Conservation (phyloP, 106 monocot species). For the Dendrobium huoshanense region DNA sequence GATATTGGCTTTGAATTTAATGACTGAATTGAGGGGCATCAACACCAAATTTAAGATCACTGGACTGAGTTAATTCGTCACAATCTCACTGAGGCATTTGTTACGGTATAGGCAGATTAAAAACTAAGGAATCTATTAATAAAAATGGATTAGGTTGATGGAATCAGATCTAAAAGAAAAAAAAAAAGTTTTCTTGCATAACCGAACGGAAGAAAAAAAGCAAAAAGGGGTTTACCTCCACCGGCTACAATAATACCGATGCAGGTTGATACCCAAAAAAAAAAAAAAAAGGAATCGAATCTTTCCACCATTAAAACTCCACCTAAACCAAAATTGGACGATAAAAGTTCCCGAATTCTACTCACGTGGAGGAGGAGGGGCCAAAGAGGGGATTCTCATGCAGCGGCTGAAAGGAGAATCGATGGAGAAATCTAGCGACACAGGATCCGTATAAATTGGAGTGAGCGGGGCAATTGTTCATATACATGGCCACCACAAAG, state of each 20-base stretch:
- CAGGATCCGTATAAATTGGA: conserved; percentile 35
- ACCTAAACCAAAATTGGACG: neutral
- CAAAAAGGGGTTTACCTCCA: neutral
- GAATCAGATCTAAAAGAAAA: neutral
- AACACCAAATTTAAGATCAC: neutral
- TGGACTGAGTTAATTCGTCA: neutral
- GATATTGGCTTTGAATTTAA: neutral
- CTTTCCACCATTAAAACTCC: neutral
- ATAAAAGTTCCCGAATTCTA: neutral
- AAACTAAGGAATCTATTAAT: neutral
- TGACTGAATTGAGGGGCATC: neutral
- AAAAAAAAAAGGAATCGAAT: neutral
- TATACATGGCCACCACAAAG: conserved; percentile 45
- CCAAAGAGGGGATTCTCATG: conserved; percentile 79
- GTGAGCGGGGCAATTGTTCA: conserved; percentile 66
- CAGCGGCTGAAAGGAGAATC: conserved; percentile 88
- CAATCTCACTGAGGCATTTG: neutral
- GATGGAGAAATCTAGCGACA: conserved; percentile 39
- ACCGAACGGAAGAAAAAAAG: neutral
- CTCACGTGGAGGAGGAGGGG: conserved; percentile 72
- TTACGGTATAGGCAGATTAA: neutral
- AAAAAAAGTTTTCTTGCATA: no score
- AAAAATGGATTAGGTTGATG: neutral
- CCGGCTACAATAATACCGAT: neutral
- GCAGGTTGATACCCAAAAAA: neutral